Conservation (phyloP, 164 flowering plant genomes). For the Stephania cephalantha region DNA sequence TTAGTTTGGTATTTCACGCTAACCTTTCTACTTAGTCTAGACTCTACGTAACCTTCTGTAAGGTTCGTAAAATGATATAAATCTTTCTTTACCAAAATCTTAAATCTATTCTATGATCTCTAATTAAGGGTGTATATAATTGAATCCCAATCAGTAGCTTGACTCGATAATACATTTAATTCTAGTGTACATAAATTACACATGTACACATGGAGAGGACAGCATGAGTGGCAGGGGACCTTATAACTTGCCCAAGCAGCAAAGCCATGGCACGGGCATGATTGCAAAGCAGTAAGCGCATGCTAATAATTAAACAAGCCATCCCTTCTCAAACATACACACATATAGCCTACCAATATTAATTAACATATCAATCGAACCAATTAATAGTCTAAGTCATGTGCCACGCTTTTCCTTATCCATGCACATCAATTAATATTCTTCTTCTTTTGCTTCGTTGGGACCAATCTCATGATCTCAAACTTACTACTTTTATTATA, state of each 20-base stretch:
- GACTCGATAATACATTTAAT: too few species aligned
- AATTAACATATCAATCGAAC: background rate
- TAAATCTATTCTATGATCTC: too few species aligned
- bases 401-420: background rate
- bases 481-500: too few species aligned
- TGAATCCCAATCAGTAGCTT: too few species aligned
- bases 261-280: slow-evolving; percentile 11
- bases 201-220: background rate
- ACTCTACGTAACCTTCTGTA: too few species aligned
- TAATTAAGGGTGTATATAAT: too few species aligned
- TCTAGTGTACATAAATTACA: background rate
- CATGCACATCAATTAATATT: background rate
- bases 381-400: background rate
- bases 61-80: too few species aligned
- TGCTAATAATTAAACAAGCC: slow-evolving; percentile 7
- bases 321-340: background rate
- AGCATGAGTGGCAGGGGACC: too few species aligned
- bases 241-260: slow-evolving; percentile 8
- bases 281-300: slow-evolving; percentile 14
- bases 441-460: background rate
- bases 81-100: too few species aligned
- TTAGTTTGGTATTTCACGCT: too few species aligned
- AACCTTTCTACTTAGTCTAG: too few species aligned
- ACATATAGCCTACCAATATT: background rate
- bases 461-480: slow-evolving; percentile 6